Evolutionary conservation across 1,139 yeast species (phyloP).

Genomic region (Magnusiomyces ingens): DNA sequence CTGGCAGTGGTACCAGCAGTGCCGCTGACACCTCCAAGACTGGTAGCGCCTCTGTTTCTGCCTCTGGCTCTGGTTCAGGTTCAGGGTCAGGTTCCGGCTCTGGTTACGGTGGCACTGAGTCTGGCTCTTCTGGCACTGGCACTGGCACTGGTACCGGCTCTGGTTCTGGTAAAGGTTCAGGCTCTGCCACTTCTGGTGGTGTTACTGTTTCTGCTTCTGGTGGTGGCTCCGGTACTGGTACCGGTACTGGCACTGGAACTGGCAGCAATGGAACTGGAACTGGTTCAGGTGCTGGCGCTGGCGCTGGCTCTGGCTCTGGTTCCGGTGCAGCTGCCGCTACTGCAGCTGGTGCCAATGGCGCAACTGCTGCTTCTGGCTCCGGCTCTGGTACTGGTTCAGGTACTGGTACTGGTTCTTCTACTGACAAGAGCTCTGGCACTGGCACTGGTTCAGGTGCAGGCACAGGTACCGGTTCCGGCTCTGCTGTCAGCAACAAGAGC

Average conservation of each 20-base stretch:
- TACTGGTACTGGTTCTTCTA: not conserved
- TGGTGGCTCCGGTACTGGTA: constrained; percentile 2
- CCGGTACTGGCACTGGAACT: constrained; percentile 3
- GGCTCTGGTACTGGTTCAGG: constrained; percentile 2
- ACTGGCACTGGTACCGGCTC: constrained; percentile 3
- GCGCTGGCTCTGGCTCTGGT: constrained; percentile 6
- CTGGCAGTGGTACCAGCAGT: not conserved
- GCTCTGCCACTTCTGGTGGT: not conserved
- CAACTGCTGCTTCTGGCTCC: constrained; percentile 1
- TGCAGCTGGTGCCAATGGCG: not conserved
- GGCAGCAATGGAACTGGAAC: not conserved
- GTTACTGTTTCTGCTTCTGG: constrained; percentile 1
- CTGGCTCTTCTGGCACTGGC: not conserved
- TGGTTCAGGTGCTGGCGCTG: constrained; percentile 4
- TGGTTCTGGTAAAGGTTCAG: constrained; percentile 1
- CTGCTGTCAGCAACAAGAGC: not conserved
- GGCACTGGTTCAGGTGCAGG: constrained; percentile 4
- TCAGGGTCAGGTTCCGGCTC: not conserved
- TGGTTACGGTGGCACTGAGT: not conserved
- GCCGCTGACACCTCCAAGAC: not conserved
- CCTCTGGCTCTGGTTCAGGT: constrained; percentile 1
- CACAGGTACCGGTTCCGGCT: constrained; percentile 3
- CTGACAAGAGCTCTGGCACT: not conserved
- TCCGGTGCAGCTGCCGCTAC: not conserved
- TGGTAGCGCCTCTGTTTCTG: constrained; percentile 2